Percentiles rank a stretch among this genome's conserved stretches.
Evolutionary conservation across 2,329 filamentous ascomycete genomes (phyloP).

Genomic region (Lasiodiplodia theobromae): DNA sequence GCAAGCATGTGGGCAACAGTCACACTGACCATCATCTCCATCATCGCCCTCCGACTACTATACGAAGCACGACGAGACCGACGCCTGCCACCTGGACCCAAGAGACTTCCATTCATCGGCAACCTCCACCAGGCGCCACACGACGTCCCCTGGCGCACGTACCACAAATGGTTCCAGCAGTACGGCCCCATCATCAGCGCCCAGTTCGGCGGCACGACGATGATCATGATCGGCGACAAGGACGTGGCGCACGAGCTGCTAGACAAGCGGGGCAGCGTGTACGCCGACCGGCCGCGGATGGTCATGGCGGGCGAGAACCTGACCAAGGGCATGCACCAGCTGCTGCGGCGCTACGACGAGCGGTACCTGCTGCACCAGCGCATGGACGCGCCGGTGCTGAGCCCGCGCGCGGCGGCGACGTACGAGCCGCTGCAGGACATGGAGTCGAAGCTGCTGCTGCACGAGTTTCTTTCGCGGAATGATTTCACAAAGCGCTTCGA

Average conservation of each 20-base stretch:
- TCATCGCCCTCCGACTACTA: conserved; percentile 27
- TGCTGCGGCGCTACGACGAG: conserved; percentile 52
- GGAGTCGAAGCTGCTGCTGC: conserved; percentile 55
- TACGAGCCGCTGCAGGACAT: conserved; percentile 56
- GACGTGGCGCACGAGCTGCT: conserved; percentile 62
- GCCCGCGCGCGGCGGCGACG: conserved; percentile 39
- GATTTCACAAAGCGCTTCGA: conserved; percentile 45
- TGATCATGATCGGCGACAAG: conserved; percentile 56
- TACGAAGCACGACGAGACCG: conserved; percentile 31
- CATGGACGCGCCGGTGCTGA: conserved; percentile 46
- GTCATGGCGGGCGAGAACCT: conserved; percentile 49
- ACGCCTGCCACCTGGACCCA: conserved; percentile 40
- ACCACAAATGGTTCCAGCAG: conserved; percentile 42
- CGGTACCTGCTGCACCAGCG: conserved; percentile 50
- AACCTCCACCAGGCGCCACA: conserved; percentile 43
- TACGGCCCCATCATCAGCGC: conserved; percentile 40
- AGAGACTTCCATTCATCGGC: conserved; percentile 42
- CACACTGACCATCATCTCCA: neutral
- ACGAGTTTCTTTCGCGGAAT: conserved; percentile 47
- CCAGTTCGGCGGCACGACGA: conserved; percentile 41
- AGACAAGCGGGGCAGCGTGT: conserved; percentile 50
- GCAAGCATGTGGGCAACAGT: neutral
- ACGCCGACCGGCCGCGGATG: conserved; percentile 56
- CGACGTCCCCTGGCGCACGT: conserved; percentile 36
- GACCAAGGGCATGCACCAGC: conserved; percentile 49